Percentiles rank a stretch among this genome's conserved stretches.
Evolutionary conservation across 176 grass and related monocot genomes (phyloP).

Genomic region (Ensete glaucum): DNA sequence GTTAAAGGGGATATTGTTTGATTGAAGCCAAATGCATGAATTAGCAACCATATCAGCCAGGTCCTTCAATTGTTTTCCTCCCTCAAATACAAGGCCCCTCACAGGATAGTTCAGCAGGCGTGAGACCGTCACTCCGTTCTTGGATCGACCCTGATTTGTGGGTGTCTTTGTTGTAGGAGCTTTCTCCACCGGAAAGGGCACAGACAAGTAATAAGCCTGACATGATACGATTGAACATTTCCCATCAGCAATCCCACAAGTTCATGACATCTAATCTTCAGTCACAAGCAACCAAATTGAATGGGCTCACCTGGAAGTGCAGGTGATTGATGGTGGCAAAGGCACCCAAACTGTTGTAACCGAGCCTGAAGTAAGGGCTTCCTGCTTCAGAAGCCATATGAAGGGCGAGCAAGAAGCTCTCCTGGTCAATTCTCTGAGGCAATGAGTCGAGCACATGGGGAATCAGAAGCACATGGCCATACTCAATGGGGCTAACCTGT

Average conservation of each 20-base stretch:
- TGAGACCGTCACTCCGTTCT: slow-evolving; percentile 58
- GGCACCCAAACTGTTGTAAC: slow-evolving; percentile 89
- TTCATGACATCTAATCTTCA: not conserved
- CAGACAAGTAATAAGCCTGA: slow-evolving; percentile 74
- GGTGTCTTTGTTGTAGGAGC: slow-evolving; percentile 53
- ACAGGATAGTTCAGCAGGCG: slow-evolving; percentile 78
- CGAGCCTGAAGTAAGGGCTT: slow-evolving; percentile 72
- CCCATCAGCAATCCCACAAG: not conserved
- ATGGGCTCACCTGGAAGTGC: slow-evolving; percentile 65
- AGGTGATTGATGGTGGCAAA: slow-evolving; percentile 95
- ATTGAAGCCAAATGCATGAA: slow-evolving; percentile 83
- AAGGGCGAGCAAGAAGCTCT: slow-evolving; percentile 69
- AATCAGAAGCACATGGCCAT: slow-evolving; percentile 79
- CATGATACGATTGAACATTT: not conserved
- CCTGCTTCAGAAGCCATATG: slow-evolving; percentile 56
- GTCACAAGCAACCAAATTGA: not conserved
- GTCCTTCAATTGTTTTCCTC: slow-evolving; percentile 52
- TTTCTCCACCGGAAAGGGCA: slow-evolving; percentile 90
- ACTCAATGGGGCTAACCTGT: slow-evolving; percentile 89
- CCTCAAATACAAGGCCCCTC: slow-evolving; percentile 77
- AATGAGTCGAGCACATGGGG: slow-evolving; percentile 56
- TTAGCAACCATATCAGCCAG: slow-evolving; percentile 61
- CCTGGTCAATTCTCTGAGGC: slow-evolving; percentile 65
- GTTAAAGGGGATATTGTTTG: slow-evolving; percentile 91
- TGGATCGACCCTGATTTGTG: slow-evolving; percentile 28